These are phyloP conservation scores for Paulownia fortunei DNA, from an alignment of 257 asterid genomes.

Conservation along the genomic window DNA sequence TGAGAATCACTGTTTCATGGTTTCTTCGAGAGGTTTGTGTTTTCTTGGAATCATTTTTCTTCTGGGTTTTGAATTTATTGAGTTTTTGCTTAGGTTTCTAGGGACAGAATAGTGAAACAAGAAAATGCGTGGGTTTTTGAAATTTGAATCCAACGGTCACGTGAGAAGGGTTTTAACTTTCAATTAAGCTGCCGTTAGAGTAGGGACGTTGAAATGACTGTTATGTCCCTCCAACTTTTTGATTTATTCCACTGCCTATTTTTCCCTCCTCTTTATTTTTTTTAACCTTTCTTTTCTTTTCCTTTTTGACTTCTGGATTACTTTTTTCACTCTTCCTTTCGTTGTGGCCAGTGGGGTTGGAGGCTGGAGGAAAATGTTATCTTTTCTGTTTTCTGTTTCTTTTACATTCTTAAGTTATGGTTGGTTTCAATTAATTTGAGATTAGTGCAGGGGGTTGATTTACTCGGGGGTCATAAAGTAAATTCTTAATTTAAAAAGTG, in stretches of 20 bases:
- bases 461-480: too few relatives aligned
- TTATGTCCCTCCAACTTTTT: background rate
- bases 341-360: too few relatives aligned
- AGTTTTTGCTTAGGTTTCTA: background rate
- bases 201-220: background rate
- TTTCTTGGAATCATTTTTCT: conserved; percentile 27
- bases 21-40: conserved; percentile 25
- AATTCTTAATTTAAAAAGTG: too few relatives aligned
- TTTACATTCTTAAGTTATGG: too few relatives aligned
- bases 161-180: background rate
- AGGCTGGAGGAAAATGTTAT: too few relatives aligned
- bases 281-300: background rate
- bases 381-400: background rate
- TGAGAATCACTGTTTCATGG: conserved; percentile 47
- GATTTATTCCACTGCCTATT: background rate
- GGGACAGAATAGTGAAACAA: background rate
- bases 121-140: conserved; percentile 9
- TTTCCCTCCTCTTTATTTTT: too few relatives aligned
- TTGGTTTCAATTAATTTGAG: too few relatives aligned
- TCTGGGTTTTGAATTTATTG: background rate
- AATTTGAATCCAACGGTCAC: conserved; percentile 50
- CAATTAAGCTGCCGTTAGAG: background rate
- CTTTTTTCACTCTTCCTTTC: too few relatives aligned
- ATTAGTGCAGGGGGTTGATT: too few relatives aligned
- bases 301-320: background rate